A percentile compares a stretch with the other conserved stretches of the same genome.
phyloP scores from a whole-genome alignment of 768 basidiomycete genomes.

The Lactarius quietus region DNA sequence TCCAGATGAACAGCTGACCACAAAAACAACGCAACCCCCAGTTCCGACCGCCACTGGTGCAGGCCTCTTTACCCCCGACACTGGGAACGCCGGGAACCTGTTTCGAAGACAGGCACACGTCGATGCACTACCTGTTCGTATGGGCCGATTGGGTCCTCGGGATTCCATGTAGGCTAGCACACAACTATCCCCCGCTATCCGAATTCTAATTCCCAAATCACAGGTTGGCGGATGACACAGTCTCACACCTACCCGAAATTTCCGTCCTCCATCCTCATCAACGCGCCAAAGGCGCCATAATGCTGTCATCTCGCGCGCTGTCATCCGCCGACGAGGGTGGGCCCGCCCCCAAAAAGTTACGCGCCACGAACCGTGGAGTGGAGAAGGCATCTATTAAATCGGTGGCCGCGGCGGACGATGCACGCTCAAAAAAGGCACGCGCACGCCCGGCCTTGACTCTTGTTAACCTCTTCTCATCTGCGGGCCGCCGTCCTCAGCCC shows the following conservation, averaged over 20 bases:
- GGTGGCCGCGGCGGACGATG: slow-evolving; percentile 46
- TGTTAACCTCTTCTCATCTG: slow-evolving; percentile 84
- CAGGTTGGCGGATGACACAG: slow-evolving; percentile 45
- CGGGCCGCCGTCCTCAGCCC: slow-evolving; percentile 67
- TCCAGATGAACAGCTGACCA: slow-evolving; percentile 48
- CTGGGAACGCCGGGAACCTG: slow-evolving; percentile 51
- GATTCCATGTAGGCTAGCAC: slow-evolving; percentile 56
- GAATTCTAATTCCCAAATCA: slow-evolving; percentile 9
- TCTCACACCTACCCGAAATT: slow-evolving; percentile 51
- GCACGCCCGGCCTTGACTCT: slow-evolving; percentile 83
- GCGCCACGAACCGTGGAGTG: slow-evolving; percentile 51
- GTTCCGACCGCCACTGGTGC: slow-evolving; percentile 57
- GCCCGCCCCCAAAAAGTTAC: slow-evolving; percentile 70
- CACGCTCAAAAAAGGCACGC: slow-evolving; percentile 87
- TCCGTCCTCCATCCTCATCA: slow-evolving; percentile 52
- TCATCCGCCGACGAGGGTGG: slow-evolving; percentile 82
- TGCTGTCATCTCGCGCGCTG: slow-evolving; percentile 53
- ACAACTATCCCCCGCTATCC: background rate
- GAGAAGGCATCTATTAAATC: slow-evolving; percentile 61
- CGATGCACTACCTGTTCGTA: slow-evolving; percentile 55
- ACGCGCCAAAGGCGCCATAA: slow-evolving; percentile 35
- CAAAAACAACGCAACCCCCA: slow-evolving; percentile 33
- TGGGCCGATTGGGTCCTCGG: slow-evolving; percentile 50
- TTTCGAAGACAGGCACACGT: slow-evolving; percentile 49
- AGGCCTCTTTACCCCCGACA: slow-evolving; percentile 76